Evolutionary conservation across 192 early-diverging fungal genomes (phyloP).

Genomic region (Jimgerdemannia flammicorona): DNA sequence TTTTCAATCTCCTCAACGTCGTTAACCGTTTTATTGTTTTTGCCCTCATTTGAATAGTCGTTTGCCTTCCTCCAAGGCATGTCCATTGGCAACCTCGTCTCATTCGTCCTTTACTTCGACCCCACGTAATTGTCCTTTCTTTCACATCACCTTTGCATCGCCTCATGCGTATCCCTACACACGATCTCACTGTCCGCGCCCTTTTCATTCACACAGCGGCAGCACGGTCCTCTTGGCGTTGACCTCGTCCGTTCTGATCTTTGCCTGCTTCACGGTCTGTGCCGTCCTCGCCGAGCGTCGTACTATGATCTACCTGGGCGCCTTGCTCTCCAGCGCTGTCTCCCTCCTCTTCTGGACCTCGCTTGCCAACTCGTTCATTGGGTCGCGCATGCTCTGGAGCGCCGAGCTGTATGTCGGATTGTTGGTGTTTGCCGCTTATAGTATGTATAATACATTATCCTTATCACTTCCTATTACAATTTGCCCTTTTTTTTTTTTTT

Average conservation of each 20-base stretch:
- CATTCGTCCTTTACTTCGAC: neutral
- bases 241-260: conserved; percentile 38
- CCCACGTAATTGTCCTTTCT: neutral
- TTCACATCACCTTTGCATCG: neutral
- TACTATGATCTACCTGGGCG: conserved; percentile 28
- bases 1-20: too few relatives aligned
- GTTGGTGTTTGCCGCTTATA: conserved; percentile 37
- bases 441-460: conserved; percentile 8
- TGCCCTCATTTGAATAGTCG: neutral
- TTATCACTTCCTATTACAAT: neutral
- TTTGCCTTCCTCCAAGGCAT: neutral
- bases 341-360: conserved; percentile 27
- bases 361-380: conserved; percentile 36
- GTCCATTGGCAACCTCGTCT: neutral
- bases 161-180: neutral
- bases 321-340: conserved; percentile 27
- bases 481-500: neutral
- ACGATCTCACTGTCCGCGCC: neutral
- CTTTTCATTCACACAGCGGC: neutral
- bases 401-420: conserved; percentile 48
- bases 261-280: conserved; percentile 41
- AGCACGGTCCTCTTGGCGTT: conserved; percentile 27
- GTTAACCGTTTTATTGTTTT: neutral
- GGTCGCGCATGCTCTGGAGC: conserved; percentile 34
- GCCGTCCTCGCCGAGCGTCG: conserved; percentile 33